phyloP scores from a whole-genome alignment of 1,284 basidiomycete genomes.

The Papiliotrema terrestris region DNA sequence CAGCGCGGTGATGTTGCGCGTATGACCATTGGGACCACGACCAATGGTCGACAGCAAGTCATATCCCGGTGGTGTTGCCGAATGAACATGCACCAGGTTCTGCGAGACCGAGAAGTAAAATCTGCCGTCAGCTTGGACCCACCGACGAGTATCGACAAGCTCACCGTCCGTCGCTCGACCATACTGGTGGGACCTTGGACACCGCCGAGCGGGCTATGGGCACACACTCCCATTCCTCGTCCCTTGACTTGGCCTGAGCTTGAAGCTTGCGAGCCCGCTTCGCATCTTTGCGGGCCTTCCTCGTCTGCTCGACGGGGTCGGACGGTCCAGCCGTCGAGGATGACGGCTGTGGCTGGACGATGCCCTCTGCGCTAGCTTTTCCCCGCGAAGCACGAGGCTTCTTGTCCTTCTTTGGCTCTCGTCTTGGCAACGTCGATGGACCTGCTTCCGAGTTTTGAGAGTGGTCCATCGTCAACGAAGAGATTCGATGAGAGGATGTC shows the following conservation, averaged over 20 bases:
- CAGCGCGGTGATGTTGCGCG: constrained; percentile 67
- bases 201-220: constrained; percentile 64
- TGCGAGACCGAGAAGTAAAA: constrained; percentile 83
- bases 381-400: not conserved
- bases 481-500: too few relatives aligned
- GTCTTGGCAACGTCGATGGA: too few relatives aligned
- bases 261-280: not conserved
- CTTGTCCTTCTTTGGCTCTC: not conserved
- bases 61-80: constrained; percentile 60
- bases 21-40: constrained; percentile 51
- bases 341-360: not conserved
- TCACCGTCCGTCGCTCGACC: constrained; percentile 81
- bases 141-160: constrained; percentile 32
- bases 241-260: not conserved
- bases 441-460: too few relatives aligned
- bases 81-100: constrained; percentile 75
- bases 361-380: constrained; percentile 4
- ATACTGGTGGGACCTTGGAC: constrained; percentile 66
- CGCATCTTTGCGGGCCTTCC: not conserved
- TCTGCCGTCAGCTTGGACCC: constrained; percentile 42
- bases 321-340: not conserved
- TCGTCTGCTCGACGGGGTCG: constrained; percentile 3
- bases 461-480: too few relatives aligned
- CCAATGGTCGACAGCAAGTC: constrained; percentile 71
- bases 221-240: constrained; percentile 33